Evolutionary conservation across 2,329 filamentous ascomycete species (phyloP), one percentile per base, ranked within the genome.

Genomic region (Sarocladium kiliense): DNA sequence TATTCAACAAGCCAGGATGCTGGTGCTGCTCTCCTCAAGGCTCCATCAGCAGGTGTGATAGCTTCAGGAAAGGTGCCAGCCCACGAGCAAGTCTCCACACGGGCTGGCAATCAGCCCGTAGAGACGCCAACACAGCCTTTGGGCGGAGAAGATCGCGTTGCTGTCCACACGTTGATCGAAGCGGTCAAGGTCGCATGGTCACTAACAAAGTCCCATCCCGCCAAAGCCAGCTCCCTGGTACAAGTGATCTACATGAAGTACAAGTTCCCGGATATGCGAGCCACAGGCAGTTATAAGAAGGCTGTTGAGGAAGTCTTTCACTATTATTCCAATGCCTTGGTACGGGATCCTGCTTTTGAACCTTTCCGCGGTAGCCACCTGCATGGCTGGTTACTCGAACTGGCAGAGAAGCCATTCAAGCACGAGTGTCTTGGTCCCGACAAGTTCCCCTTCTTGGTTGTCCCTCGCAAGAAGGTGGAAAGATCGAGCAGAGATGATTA

Each of bases 301-400:
- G 70, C 69, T 2, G 65, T 70, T 2, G 55, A 65, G 36, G 74
- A 79, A 36, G 62, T 80, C 2, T 61, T 77, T 2, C 67, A 72
- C 12, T 80, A 77, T 57, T 75, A 77, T 54, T 70, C 76, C 1
- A 60, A 60, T 3, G 70, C 71, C 5, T 66, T 82, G 5, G 58
- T 76, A 1, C 54, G 63, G 2, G 58, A 58, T 3, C 63, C 78
- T 1, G 67, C 69, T 36, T 60, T 63, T 3, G 59, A 59, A 4
- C 68, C 65, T 19, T 77, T 72, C 61, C 59, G 62, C 3, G 55
- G 56, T 1, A 66, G 66, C 9, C 65, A 64, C 0, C 64, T 73
- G 25, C 70, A 66, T 32, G 12, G 56, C 1, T 76, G 67, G 64
- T 64, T 79, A 0, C 58, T 68, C 37, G 58, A 64, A 3, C 57